These are phyloP conservation scores for Fraxinus angustifolia DNA, from an alignment of 305 asterid species.

Conservation along the genomic window DNA sequence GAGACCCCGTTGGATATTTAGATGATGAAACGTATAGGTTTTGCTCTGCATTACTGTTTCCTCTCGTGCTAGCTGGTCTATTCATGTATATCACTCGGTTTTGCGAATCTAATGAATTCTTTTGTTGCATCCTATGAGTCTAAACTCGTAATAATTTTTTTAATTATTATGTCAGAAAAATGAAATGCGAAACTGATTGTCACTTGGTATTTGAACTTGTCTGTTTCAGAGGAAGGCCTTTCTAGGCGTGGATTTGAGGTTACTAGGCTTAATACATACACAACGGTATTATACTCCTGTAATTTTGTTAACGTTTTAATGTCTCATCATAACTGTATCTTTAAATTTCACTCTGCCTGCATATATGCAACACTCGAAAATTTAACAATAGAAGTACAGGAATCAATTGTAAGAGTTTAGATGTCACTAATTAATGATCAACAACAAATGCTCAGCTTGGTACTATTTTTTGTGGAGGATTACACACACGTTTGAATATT, in stretches of 20 bases:
- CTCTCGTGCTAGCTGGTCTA: neutral
- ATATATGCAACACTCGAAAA: neutral
- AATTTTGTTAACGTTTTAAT: neutral
- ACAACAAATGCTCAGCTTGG: neutral
- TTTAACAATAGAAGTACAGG: neutral
- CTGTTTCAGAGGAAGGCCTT: constrained; percentile 70
- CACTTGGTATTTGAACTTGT: constrained; percentile 6
- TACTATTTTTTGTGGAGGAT: neutral
- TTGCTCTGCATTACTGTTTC: neutral
- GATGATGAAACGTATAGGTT: neutral
- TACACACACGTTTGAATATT: neutral
- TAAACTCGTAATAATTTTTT: neutral
- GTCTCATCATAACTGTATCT: neutral
- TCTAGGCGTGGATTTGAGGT: constrained; percentile 72
- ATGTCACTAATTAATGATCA: neutral
- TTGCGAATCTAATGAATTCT: neutral
- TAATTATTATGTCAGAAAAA: neutral
- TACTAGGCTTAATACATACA: constrained; percentile 70
- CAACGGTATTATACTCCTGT: constrained; percentile 48
- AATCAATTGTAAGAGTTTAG: neutral
- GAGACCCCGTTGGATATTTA: neutral
- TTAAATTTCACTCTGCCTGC: neutral
- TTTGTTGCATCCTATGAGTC: neutral
- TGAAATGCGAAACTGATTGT: constrained; percentile 1
- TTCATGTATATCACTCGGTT: neutral